Evolutionary conservation across 1,284 basidiomycete species (phyloP).

Genomic region (Boletus mariae): DNA sequence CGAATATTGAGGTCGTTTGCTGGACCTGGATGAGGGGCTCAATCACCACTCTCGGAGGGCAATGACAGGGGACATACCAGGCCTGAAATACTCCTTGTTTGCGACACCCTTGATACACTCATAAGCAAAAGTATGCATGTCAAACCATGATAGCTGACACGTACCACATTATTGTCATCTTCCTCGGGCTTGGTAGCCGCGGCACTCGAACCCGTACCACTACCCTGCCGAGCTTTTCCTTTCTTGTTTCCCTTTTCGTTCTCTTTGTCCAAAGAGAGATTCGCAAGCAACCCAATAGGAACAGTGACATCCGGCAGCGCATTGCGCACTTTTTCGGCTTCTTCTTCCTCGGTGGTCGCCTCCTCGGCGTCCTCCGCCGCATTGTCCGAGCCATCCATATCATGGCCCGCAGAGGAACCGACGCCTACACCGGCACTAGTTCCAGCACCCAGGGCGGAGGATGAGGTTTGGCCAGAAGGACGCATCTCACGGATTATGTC

Average conservation of each 20-base stretch:
- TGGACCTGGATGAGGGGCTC: constrained; percentile 44
- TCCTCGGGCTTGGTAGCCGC: constrained; percentile 25
- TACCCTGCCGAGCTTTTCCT: constrained; percentile 25
- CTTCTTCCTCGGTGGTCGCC: constrained; percentile 28
- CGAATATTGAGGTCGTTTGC: constrained; percentile 65
- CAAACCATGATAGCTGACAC: constrained; percentile 23
- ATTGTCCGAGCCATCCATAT: constrained; percentile 15
- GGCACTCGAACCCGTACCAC: constrained; percentile 9
- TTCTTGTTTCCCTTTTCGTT: constrained; percentile 39
- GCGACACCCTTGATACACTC: constrained; percentile 51
- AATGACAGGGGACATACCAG: constrained; percentile 42
- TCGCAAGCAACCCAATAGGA: constrained; percentile 70
- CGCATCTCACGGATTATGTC: constrained; percentile 31
- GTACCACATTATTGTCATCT: constrained; percentile 64
- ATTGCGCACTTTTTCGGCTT: constrained; percentile 43
- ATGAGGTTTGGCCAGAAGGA: constrained; percentile 29
- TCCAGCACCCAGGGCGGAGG: background rate
- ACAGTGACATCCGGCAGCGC: constrained; percentile 63
- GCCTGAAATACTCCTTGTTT: constrained; percentile 78
- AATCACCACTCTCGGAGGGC: background rate
- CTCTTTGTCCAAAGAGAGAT: constrained; percentile 57
- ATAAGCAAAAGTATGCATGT: constrained; percentile 27
- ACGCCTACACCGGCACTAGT: background rate
- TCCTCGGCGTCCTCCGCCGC: constrained; percentile 29
- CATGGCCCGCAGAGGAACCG: background rate